A percentile compares a stretch with the other conserved stretches of the same genome.
These are phyloP conservation scores for Colletotrichum agaves DNA, from an alignment of 2,329 filamentous ascomycete genomes.

Conservation along the genomic window DNA sequence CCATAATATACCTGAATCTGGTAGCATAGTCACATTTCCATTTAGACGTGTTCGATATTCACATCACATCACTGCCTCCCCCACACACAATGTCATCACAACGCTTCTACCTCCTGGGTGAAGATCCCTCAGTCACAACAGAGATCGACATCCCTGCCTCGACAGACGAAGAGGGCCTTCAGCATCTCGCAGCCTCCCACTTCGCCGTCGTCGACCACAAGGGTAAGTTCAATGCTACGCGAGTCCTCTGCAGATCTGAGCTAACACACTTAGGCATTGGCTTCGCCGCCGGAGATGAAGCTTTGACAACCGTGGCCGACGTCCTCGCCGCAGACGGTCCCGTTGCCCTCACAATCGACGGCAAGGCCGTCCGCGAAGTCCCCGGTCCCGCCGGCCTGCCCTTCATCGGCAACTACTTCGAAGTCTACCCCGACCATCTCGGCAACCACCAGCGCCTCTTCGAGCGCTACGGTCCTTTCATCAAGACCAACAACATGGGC, in stretches of 20 bases:
- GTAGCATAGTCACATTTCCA: not conserved
- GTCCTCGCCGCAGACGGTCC: constrained; percentile 47
- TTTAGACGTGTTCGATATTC: not conserved
- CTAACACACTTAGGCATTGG: constrained; percentile 46
- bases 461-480: constrained; percentile 61
- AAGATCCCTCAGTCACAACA: constrained; percentile 48
- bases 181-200: constrained; percentile 52
- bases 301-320: constrained; percentile 48
- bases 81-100: constrained; percentile 48
- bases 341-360: constrained; percentile 59
- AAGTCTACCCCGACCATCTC: constrained; percentile 67
- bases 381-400: constrained; percentile 61
- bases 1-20: not conserved
- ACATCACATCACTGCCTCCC: not conserved
- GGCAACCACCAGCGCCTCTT: constrained; percentile 67
- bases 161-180: constrained; percentile 50
- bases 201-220: constrained; percentile 56
- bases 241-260: not conserved
- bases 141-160: constrained; percentile 51
- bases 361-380: constrained; percentile 58
- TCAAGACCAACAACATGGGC: constrained; percentile 64
- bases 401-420: constrained; percentile 64
- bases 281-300: constrained; percentile 47
- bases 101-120: constrained; percentile 55
- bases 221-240: constrained; percentile 43